Base-by-base conservation (phyloP, 2,329 filamentous ascomycete genomes). In the Fusarium verticillioides region DNA sequence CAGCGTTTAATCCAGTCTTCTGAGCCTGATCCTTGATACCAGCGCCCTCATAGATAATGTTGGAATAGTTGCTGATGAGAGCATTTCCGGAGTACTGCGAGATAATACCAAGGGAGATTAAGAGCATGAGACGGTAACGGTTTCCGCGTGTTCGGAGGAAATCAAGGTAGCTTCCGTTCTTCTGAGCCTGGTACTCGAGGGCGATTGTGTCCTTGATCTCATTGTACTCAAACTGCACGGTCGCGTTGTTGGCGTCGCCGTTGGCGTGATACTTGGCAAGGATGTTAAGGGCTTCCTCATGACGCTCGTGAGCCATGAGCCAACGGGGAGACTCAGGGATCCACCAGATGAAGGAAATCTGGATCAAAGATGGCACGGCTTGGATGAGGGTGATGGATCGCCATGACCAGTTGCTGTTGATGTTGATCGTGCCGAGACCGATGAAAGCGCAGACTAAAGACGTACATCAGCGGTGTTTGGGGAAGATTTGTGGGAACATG, bases 81-180 rank as follows among this genome's bases (percentile, higher is more conserved):
- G 88, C 90, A 78, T 92, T 93, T 46, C 91, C 91, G 46, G 87
- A 90, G 82, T 91, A 92, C 81, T 93, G 90, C 3, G 89, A 91
- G 78, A 92, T 91, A 70, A 92, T 82, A 76, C 90, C 91, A 12
- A 93, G 84, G 0, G 89, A 91, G 47, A 91, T 78, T 50, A 92
- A 83, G 59, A 93, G 87, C 59, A 87, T 84, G 37, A 93, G 83
- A 18, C 91, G 85, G 83, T 90, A 90, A 60, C 90, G 86, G 83
- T 93, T 92, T 28, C 91, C 90, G 73, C 84, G 86, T 26, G 91
- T 92, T 70, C 82, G 83, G 70, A 92, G 74, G 75, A 93, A 90
- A 75, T 92, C 89, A 15, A 87, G 72, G 78, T 91, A 93, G 70
- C 83, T 87, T 42, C 86, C 87, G 7, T 82, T 81, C 59, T 80